Base-by-base conservation (phyloP, 768 basidiomycete genomes). In the Pulveroboletus sp. region DNA sequence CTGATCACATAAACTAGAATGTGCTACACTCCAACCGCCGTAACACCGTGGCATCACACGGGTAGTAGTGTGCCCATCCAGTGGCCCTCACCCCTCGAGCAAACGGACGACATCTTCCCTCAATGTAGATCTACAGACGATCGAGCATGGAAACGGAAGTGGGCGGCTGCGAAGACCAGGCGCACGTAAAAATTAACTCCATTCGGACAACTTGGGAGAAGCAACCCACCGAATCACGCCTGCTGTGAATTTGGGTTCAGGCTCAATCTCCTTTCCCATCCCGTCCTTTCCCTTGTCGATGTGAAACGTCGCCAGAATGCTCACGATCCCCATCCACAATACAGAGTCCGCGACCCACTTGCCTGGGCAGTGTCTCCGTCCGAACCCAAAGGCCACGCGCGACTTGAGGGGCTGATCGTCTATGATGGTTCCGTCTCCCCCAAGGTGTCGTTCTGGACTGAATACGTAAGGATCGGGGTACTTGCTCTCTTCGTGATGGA, bases 201-300 rank as follows among this genome's bases (percentile, higher is more conserved):
- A 27, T 46, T 43, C 46, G 33, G 42, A 17, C 46, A 38, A 49
- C 48, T 27, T 17, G 31, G 26, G 30, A 47, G 51, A 41, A 55
- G 45, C 47, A 36, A 55, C 67, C n/a, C 12, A 68, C 67, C 60
- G 62, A 53, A 69, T 54, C 32, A 70, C 60, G n/a, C 67, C 67
- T 37, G 60, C 47, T 9, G 59, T 65, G 54, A 69, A 69, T 15
- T 63, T 54, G 50, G 64, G 62, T 40, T 58, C 63, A 0, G 62
- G 56, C 35, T 57, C 61, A 14, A 68, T 31, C 28, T 46, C 63
- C n/a, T 31, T 52, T 21, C 68, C 66, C 26, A n/a, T 31, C 17
- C 30, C 38, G 26, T 63, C 67, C 51, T 46, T 69, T 33, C 42
- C 31, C 47, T 60, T 63, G 15, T 54, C 55, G 1, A 65, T 40